Evolutionary conservation across 2,329 filamentous ascomycete species (phyloP), one percentile per base, ranked within the genome.

Genomic region (Amylocarpus encephaloides): DNA sequence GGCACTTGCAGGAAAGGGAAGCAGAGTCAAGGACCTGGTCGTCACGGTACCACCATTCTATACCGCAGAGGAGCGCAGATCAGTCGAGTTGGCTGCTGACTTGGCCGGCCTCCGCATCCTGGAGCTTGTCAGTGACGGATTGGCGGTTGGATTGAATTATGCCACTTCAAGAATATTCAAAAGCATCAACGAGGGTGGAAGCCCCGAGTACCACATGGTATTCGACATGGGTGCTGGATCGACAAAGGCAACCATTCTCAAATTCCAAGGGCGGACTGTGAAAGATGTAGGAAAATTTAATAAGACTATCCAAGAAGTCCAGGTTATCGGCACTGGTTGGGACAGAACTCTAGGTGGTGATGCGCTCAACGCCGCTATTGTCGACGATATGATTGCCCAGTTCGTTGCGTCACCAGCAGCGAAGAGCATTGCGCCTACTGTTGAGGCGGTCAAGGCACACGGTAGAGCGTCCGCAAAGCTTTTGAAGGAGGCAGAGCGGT

Each of bases 181-280:
- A 34, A 89, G 81, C 61, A 75, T 93, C 53, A 86, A 81, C 49
- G 84, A 93, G 48, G 89, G 88, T 48, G 85, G 80, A 57, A 90
- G 90, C 72, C 85, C 93, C 0, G 93, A 98, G 70, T 81, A 91
- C 62, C 89, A 98, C 71, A 72, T 98, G 67, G 82, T 98, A 29
- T 98, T 93, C 65, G 93, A 98, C 66, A 97, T 98, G 91, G 93
- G 93, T 59, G 91, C 93, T 59, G 93, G 93, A 4, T 96, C 89
- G 41, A 87, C 92, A 30, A 95, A 89, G 62, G 92, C 92, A 4
- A 93, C 90, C 6, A 74, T 98, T 46, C 71, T 98, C 66, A 86
- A 84, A 62, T 95, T 98, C 71, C 91, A 96, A 68, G 86, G 87
- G 66, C 84, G 85, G 60, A 83, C 79, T 1, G 85, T 97, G 55